Evolutionary conservation across 2,329 filamentous ascomycete genomes (phyloP).

Genomic region (Cercospora sp.): DNA sequence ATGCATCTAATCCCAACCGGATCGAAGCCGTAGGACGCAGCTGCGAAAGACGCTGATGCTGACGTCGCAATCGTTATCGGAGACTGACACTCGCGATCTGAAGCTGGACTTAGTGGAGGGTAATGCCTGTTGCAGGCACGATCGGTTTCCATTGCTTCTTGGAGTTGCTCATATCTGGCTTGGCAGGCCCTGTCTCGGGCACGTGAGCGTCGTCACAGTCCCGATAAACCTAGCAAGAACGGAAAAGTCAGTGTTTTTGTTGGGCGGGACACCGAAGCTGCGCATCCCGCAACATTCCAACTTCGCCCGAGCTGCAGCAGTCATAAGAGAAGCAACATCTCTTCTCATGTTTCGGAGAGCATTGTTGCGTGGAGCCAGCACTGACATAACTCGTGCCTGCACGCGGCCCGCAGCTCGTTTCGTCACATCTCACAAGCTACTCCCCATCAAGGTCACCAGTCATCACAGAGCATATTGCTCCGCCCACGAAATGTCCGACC

Average conservation of each 20-base stretch:
- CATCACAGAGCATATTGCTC: conserved; percentile 12
- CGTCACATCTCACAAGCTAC: conserved; percentile 2
- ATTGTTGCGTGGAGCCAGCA: neutral
- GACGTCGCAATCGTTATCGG: neutral
- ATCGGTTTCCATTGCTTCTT: neutral
- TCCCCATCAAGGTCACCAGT: conserved; percentile 17
- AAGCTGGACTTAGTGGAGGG: neutral
- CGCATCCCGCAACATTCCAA: neutral
- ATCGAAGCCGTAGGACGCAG: neutral
- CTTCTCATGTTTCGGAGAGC: neutral
- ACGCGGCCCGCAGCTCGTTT: neutral
- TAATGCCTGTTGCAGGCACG: neutral
- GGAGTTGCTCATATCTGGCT: neutral
- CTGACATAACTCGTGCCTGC: neutral
- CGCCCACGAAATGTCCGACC: conserved; percentile 14
- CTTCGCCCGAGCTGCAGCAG: neutral
- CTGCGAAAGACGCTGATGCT: neutral
- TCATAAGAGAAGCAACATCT: neutral
- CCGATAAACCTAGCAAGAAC: neutral
- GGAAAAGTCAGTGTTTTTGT: neutral
- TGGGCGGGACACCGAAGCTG: neutral
- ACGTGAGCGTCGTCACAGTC: neutral
- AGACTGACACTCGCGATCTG: neutral
- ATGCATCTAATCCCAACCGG: neutral
- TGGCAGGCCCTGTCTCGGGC: neutral